A percentile compares a stretch with the other conserved stretches of the same genome.
phyloP scores from a whole-genome alignment of 108 stramenopile genomes.

The Conticribra guillardii region DNA sequence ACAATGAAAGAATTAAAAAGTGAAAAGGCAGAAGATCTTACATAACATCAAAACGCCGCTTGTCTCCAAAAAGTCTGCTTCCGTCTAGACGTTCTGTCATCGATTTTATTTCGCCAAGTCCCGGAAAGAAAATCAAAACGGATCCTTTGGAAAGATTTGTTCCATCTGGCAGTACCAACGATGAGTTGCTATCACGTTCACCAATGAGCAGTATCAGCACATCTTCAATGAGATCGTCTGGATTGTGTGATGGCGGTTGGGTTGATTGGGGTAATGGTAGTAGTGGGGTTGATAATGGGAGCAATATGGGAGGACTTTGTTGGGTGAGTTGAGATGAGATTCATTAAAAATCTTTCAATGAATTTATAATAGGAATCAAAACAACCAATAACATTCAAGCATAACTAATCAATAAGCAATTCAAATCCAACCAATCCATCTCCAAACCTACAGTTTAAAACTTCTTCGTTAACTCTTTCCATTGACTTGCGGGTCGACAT shows the following conservation, averaged over 20 bases:
- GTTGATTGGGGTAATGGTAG: no score
- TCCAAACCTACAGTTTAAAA: conserved; percentile 79
- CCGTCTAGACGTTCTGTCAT: conserved; percentile 70
- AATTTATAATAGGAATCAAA: no score
- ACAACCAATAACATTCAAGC: no score
- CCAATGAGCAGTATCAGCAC: conserved; percentile 60
- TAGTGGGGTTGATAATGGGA: no score
- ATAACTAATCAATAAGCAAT: no score
- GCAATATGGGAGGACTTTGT: no score
- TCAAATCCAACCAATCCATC: no score
- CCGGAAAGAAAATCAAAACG: conserved; percentile 92
- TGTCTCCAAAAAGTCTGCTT: conserved; percentile 52
- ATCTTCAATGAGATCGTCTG: conserved; percentile 81
- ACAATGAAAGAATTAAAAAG: no score
- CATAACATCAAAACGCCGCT: conserved; percentile 9
- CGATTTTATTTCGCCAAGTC: conserved; percentile 90
- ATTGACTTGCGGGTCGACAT: conserved; percentile 71
- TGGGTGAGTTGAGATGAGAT: no score
- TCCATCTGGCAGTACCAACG: conserved; percentile 51
- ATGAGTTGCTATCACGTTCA: conserved; percentile 27
- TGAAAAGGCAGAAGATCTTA: no score
- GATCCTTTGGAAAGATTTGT: conserved; percentile 58
- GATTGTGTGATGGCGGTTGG: no score
- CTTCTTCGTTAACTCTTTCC: conserved; percentile 75
- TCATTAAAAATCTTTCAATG: no score